Evolutionary conservation across 106 monocot species (phyloP).

Genomic region (Dendrobium nobile): DNA sequence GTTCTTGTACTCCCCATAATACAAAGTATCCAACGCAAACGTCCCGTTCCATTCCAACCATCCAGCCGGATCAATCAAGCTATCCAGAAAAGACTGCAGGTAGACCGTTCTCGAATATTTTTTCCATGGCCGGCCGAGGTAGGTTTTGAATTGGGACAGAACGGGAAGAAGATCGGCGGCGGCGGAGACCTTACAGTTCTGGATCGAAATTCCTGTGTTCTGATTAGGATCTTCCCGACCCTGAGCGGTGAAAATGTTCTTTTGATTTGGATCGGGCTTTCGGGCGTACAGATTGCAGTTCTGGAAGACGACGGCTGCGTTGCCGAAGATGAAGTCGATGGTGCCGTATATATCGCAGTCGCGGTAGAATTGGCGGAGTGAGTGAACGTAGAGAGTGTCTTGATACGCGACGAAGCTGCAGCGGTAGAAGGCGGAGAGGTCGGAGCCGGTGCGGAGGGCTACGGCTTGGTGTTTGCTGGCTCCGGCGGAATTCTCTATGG

Average conservation of each 20-base stretch:
- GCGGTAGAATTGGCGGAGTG: slow-evolving; percentile 19
- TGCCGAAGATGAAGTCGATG: slow-evolving; percentile 29
- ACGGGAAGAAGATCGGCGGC: slow-evolving; percentile 25
- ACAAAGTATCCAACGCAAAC: slow-evolving; percentile 34
- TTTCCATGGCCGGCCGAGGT: slow-evolving; percentile 35
- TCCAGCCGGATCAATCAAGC: slow-evolving; percentile 30
- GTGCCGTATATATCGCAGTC: slow-evolving; percentile 21
- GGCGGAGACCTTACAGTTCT: slow-evolving; percentile 34
- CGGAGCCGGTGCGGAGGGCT: slow-evolving; percentile 16
- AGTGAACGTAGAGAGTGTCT: slow-evolving; percentile 26
- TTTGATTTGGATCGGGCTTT: slow-evolving; percentile 29
- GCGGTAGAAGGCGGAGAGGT: slow-evolving; percentile 15
- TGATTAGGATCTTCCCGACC: slow-evolving; percentile 40
- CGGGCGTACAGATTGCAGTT: slow-evolving; percentile 38
- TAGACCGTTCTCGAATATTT: slow-evolving; percentile 13
- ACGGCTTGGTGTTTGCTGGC: slow-evolving; percentile 23
- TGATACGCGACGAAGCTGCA: slow-evolving; percentile 18
- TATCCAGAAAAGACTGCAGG: slow-evolving; percentile 20
- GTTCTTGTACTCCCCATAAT: slow-evolving; percentile 35
- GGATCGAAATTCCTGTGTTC: slow-evolving; percentile 48
- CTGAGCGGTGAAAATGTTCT: slow-evolving; percentile 47
- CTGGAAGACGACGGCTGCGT: slow-evolving; percentile 24
- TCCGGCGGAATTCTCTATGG: slow-evolving; percentile 14
- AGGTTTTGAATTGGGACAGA: slow-evolving; percentile 19
- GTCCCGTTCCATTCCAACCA: slow-evolving; percentile 37